Evolutionary conservation across 257 asterid species (phyloP).

Genomic region (Misopates orontium): DNA sequence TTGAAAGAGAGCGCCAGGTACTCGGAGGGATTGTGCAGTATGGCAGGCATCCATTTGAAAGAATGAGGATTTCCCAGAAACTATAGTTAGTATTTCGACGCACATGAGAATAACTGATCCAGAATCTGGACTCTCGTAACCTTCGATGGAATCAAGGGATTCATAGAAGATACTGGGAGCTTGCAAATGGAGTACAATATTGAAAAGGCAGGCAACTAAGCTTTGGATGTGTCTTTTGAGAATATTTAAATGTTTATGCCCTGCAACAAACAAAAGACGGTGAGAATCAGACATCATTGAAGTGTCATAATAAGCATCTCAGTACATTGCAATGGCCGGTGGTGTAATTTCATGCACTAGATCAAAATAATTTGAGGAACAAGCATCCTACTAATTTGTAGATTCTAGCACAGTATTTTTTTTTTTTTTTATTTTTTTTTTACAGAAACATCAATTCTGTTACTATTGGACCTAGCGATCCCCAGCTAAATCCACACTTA

Average conservation of each 20-base stretch:
- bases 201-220: slow-evolving; percentile 77
- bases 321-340: slow-evolving; percentile 9
- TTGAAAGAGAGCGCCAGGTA: slow-evolving; percentile 79
- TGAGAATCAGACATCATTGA: slow-evolving; percentile 18
- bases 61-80: slow-evolving; percentile 61
- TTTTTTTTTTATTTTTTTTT: too few species aligned
- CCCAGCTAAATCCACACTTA: neutral
- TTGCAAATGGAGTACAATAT: slow-evolving; percentile 73
- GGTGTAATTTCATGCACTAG: slow-evolving; percentile 1
- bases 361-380: neutral
- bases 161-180: slow-evolving; percentile 59
- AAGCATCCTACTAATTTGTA: neutral
- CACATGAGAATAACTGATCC: slow-evolving; percentile 79
- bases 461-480: neutral
- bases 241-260: slow-evolving; percentile 56
- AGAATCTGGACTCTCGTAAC: slow-evolving; percentile 59
- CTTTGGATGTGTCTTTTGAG: slow-evolving; percentile 62
- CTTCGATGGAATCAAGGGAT: slow-evolving; percentile 33
- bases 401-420: neutral
- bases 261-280: slow-evolving; percentile 49
- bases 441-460: neutral
- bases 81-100: slow-evolving; percentile 62
- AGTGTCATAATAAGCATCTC: neutral
- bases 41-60: slow-evolving; percentile 61
- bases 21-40: slow-evolving; percentile 59